Conservation (phyloP, 371 early-diverging fungal species). For the Fennellomyces sp. region DNA sequence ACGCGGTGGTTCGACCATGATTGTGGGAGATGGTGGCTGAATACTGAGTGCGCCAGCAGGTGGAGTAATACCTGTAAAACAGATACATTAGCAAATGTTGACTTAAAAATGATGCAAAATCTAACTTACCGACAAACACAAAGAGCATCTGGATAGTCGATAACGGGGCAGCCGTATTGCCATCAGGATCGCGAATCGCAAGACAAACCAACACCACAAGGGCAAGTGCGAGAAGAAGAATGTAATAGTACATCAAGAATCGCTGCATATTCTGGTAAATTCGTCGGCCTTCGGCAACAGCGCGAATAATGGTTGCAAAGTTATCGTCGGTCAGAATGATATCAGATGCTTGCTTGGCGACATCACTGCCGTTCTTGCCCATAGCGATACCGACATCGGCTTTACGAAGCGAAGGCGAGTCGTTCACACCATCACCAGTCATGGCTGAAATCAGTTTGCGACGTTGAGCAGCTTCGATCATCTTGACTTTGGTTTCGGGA, state of each 20-base stretch:
- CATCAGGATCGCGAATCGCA: conserved; percentile 61
- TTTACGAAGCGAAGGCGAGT: conserved; percentile 88
- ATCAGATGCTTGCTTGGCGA: conserved; percentile 92
- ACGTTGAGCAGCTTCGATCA: conserved; percentile 92
- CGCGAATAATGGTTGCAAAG: conserved; percentile 85
- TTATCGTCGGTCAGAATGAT: conserved; percentile 90
- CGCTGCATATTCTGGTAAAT: conserved; percentile 93
- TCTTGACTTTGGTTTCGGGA: conserved; percentile 97
- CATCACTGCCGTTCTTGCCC: conserved; percentile 91
- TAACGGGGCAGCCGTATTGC: conserved; percentile 72
- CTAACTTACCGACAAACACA: conserved; percentile 78
- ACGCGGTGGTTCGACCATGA: conserved; percentile 86
- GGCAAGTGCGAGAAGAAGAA: conserved; percentile 83
- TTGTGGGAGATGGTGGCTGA: conserved; percentile 76
- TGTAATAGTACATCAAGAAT: conserved; percentile 88
- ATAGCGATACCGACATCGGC: conserved; percentile 95
- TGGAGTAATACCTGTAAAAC: conserved; percentile 84
- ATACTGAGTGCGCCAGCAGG: conserved; percentile 76
- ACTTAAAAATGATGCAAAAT: too few relatives aligned
- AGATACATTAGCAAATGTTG: conserved; percentile 85
- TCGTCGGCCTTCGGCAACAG: conserved; percentile 85
- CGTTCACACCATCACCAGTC: conserved; percentile 91
- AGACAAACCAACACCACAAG: conserved; percentile 74
- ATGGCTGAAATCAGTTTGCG: conserved; percentile 70
- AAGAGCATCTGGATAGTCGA: conserved; percentile 87